These are phyloP conservation scores for Colletotrichum sp. DNA, from an alignment of 2,329 filamentous ascomycete species.

Conservation along the genomic window DNA sequence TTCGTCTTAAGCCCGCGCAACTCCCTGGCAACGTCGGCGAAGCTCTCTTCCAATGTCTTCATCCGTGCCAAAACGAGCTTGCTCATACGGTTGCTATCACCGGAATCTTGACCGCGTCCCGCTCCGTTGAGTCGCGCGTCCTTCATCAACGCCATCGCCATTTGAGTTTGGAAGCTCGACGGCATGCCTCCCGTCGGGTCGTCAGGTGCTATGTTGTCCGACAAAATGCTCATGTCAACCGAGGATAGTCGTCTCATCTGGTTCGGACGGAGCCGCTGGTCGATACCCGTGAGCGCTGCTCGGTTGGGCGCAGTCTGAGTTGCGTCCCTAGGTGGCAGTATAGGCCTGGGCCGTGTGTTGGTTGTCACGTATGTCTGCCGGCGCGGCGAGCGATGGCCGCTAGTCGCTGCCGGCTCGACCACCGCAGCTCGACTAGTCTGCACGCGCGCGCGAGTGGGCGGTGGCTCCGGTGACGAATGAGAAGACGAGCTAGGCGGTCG, in stretches of 20 bases:
- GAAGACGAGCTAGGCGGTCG: constrained; percentile 46
- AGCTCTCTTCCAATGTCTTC: constrained; percentile 91
- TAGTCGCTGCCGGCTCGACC: constrained; percentile 39
- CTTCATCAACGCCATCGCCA: constrained; percentile 73
- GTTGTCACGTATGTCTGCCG: constrained; percentile 44
- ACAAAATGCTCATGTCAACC: constrained; percentile 75
- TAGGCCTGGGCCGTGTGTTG: constrained; percentile 62
- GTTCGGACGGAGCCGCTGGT: constrained; percentile 46
- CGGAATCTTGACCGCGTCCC: constrained; percentile 37
- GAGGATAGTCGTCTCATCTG: constrained; percentile 59
- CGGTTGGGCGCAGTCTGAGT: constrained; percentile 62
- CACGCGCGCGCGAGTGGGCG: constrained; percentile 33
- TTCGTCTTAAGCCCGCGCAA: constrained; percentile 68
- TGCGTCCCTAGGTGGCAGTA: constrained; percentile 55
- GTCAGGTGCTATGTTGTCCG: constrained; percentile 69
- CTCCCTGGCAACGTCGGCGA: constrained; percentile 84
- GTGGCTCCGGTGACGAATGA: constrained; percentile 39
- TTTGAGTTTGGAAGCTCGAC: constrained; percentile 81
- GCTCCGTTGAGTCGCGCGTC: constrained; percentile 55
- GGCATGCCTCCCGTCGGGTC: constrained; percentile 69
- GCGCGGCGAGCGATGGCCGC: constrained; percentile 52
- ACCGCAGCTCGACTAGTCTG: constrained; percentile 24
- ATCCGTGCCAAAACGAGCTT: constrained; percentile 86
- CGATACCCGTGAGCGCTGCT: constrained; percentile 56
- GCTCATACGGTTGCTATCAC: constrained; percentile 72